Percentiles rank a stretch among this genome's conserved stretches.
These are phyloP conservation scores for Aspergillus conjunctus DNA, from an alignment of 495 filamentous ascomycete genomes.

Conservation along the genomic window DNA sequence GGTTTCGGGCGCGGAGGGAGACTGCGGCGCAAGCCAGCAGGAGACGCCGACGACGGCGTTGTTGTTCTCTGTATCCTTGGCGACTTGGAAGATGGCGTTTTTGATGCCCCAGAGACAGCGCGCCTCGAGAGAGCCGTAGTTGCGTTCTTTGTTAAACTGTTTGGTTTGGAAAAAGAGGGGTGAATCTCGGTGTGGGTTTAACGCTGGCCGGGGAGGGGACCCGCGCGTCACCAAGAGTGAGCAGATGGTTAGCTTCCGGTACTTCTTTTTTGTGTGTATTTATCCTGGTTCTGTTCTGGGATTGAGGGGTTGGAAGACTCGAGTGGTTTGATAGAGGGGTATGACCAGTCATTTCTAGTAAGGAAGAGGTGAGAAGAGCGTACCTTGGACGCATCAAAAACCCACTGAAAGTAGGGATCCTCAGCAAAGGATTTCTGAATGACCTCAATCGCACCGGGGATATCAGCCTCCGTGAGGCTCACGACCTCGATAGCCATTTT, in stretches of 20 bases:
- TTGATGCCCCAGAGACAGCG: constrained; percentile 64
- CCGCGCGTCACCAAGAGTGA: constrained; percentile 1
- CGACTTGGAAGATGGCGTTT: constrained; percentile 64
- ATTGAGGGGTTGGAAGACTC: not conserved
- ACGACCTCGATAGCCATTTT: constrained; percentile 59
- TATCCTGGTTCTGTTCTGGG: not conserved
- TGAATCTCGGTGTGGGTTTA: not conserved
- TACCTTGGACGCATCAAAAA: constrained; percentile 57
- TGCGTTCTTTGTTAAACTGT: constrained; percentile 49
- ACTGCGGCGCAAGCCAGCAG: constrained; percentile 63
- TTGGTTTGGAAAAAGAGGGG: not conserved
- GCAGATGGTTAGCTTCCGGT: constrained; percentile 6
- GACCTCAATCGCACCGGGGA: constrained; percentile 59
- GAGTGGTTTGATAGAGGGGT: not conserved
- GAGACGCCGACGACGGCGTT: constrained; percentile 58
- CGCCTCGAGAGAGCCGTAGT: constrained; percentile 51
- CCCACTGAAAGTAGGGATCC: constrained; percentile 70
- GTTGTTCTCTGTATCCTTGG: constrained; percentile 43
- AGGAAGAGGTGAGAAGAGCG: constrained; percentile 1
- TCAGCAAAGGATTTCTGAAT: constrained; percentile 62
- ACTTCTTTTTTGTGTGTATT: not conserved
- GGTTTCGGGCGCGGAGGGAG: constrained; percentile 41
- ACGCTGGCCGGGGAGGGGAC: constrained; percentile 1
- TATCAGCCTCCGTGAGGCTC: constrained; percentile 57
- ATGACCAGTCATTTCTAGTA: not conserved